Conservation (phyloP, 1,139 yeast species). For the Pichia sp. region DNA sequence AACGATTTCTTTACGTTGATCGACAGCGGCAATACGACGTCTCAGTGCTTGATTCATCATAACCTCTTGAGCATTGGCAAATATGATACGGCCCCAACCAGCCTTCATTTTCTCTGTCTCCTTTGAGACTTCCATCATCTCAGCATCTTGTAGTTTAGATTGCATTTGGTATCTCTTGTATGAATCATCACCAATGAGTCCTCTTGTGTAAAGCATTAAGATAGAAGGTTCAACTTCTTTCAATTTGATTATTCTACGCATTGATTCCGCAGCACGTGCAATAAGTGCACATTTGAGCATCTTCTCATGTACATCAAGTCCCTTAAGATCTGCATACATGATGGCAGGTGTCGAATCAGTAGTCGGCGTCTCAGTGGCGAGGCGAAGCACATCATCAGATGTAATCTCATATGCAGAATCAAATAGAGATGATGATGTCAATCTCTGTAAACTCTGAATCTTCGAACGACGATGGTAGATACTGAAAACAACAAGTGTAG, state of each 20-base stretch:
- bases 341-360: slow-evolving; percentile 14
- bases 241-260: slow-evolving; percentile 59
- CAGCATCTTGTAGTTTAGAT: slow-evolving; percentile 71
- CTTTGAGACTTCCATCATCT: slow-evolving; percentile 66
- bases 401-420: slow-evolving; percentile 6
- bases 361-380: slow-evolving; percentile 7
- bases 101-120: slow-evolving; percentile 70
- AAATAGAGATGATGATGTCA: slow-evolving; percentile 32
- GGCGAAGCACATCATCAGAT: background rate
- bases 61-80: slow-evolving; percentile 79
- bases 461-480: slow-evolving; percentile 59
- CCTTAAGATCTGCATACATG: slow-evolving; percentile 10
- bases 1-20: slow-evolving; percentile 43
- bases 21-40: slow-evolving; percentile 66
- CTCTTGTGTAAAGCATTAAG: slow-evolving; percentile 70
- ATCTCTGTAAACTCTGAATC: slow-evolving; percentile 28
- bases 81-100: slow-evolving; percentile 75
- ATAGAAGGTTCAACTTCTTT: slow-evolving; percentile 68
- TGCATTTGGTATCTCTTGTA: slow-evolving; percentile 76
- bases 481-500: slow-evolving; percentile 72
- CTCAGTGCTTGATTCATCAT: slow-evolving; percentile 88
- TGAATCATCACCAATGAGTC: slow-evolving; percentile 85
- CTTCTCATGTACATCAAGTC: slow-evolving; percentile 46
- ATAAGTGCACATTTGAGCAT: slow-evolving; percentile 80
- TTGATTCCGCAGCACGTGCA: slow-evolving; percentile 66